Conservation (phyloP, 148 eudicot genomes). For the Suaeda aralocaspica region DNA sequence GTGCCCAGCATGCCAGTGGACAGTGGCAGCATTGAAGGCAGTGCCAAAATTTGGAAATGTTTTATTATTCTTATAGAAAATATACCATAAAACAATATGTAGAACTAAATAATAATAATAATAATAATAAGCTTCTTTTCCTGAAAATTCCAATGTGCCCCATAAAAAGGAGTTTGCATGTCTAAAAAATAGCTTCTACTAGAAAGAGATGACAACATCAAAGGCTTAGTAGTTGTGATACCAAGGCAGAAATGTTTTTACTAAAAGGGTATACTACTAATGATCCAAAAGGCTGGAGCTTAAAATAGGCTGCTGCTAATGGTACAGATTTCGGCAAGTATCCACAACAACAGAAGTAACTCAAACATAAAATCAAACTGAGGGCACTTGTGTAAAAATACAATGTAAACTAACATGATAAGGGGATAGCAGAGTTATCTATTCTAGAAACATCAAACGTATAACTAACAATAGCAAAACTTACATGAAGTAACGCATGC, state of each 20-base stretch:
- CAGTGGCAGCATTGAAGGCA: background rate
- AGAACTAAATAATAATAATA: background rate
- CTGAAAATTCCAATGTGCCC: background rate
- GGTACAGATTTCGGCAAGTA: background rate
- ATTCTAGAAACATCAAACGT: background rate
- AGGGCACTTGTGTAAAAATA: background rate
- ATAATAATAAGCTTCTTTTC: too few species aligned
- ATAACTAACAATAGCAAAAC: slow-evolving; percentile 27
- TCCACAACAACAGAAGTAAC: background rate
- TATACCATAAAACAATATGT: background rate
- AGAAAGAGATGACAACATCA: background rate
- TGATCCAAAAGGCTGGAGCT: background rate
- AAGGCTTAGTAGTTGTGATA: background rate
- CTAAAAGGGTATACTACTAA: background rate
- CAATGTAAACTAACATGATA: background rate
- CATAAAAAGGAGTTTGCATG: background rate
- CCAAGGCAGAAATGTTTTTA: background rate
- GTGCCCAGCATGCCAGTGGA: background rate
- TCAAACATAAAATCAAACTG: background rate
- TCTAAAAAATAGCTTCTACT: background rate
- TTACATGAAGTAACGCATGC: slow-evolving; percentile 88
- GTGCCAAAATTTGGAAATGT: background rate
- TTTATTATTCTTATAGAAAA: background rate
- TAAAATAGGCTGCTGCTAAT: background rate
- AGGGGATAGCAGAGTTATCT: background rate